Evolutionary conservation across 2,329 filamentous ascomycete species (phyloP), one percentile per base, ranked within the genome.

Genomic region (Ophiostoma sp.): DNA sequence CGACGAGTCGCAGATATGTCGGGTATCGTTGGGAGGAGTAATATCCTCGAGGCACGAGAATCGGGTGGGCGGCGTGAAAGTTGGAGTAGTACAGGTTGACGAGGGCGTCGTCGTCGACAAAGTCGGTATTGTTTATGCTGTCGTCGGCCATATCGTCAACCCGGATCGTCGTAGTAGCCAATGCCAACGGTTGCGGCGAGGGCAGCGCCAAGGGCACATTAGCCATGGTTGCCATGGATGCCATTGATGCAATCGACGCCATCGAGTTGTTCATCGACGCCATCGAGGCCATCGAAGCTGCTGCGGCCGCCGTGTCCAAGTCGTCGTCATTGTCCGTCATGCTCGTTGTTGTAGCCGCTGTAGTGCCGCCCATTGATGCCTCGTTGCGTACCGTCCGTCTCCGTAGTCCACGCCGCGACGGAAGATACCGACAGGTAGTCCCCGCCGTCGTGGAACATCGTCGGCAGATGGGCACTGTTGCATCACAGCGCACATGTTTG

Each of bases 271-370:
- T 33, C 57, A 61, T 61, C 11, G 57, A 61, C 4, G 61, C 61
- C 33, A 64, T 64, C 4, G 57, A 61, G 28, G 61, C 61, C 33
- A 64, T 64, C 9, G 61, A 64, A n/a, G 61, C 61, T 25, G 61
- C 61, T 42, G 61, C 61, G 6, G 61, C 61, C 9, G n/a, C 61
- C 36, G 61, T 42, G n/a, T 63, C 57, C 31, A 63, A 7, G 31
- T 64, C 61, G 36, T 64, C 28, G 31, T 61, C 57, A 28, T 61
- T 61, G 57, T 61, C 57, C 11, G 28, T 9, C 57, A 61, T 36
- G 15, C 28, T 19, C 3, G 28, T 61, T 11, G 57, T 19, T 15
- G 28, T n/a, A 6, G 57, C 31, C 15, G 28, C 15, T 2, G 12
- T 17, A 3, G 57, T 6, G 11, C 57, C 57, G 8, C 28, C 28